Base-by-base conservation (phyloP, 805 yeast genomes). In the Yarrowia sp. region DNA sequence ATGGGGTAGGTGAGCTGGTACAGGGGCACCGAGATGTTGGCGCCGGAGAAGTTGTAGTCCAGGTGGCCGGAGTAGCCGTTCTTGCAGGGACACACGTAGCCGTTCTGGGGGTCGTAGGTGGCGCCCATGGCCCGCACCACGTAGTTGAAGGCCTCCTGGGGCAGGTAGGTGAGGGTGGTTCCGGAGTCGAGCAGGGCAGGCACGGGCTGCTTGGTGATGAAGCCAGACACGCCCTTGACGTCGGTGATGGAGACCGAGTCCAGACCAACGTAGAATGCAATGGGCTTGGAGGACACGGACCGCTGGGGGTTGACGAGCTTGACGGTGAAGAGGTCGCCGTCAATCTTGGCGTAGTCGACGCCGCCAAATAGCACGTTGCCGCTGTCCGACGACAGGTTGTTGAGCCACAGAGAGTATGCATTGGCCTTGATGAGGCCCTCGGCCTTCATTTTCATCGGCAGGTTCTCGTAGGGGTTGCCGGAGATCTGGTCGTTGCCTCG, bases 161-260 rank as follows among this genome's bases (percentile, higher is more conserved):
- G 89, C 43, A 87, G 77, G 72, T 83, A 84, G 9, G 85, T 75
- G 40, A 82, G 75, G 8, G 88, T 80, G 9, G 89, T 82, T 19
- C 90, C 89, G 0, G 88, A 82, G 74, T 88, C 91, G 48, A 87
- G 77, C 36, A 85, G 75, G 2, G 84, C 87, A 12, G 81, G 74
- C 9, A 53, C 65, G 36, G 69, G 52, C 15, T 66, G 67, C 48
- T 59, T 50, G 56, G 59, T 41, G 26, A 45, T 45, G 19, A 69
- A 67, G n/a, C 64, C 46, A 7, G 73, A 58, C 5, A 35, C 36
- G 35, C 50, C 45, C 15, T 45, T 55, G 45, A 61, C 32, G 26
- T 41, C 56, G 35, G 71, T 70, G 45, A 72, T 35, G 15, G 59
- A 38, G 35, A 71, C 53, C 3, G 61, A 69, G 69, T 73, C 71